Base-by-base conservation (phyloP, 106 monocot species). In the Alisma plantagoaquatica region DNA sequence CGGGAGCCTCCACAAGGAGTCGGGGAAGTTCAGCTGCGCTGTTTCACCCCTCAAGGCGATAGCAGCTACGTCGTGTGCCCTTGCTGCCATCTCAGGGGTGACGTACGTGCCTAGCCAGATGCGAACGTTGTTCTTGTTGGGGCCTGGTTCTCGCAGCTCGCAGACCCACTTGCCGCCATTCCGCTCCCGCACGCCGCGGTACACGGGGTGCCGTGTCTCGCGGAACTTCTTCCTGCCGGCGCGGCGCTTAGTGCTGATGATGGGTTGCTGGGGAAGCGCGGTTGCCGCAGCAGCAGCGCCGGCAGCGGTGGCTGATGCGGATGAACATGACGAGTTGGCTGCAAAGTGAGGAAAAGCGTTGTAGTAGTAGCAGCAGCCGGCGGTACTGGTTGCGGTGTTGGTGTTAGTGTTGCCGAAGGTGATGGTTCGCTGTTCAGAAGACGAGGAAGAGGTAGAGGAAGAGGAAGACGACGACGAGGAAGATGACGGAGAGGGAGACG, bases 91-190 rank as follows among this genome's bases (percentile, higher is more conserved):
- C 63, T 75, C 75, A 17, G 75, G 75, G 1, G 64, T 64, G 17
- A 55, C 21, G 51, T 58, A 75, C 18, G 80, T 81, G 27, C 80
- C 80, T 42, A 81, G 75, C 80, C 80, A 81, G 17, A 75, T 71
- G 22, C 80, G 53, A 16, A 6, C 35, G 35, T 14, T 14, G 35
- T 14, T 14, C 35, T 6, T 61, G 29, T 68, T 53, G 25, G 60
- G 66, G 11, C 10, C 25, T 2, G 75, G 80, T 59, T 75, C 75
- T 22, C 80, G 66, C 54, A 81, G 44, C 74, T 82, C 82, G 69
- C 70, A 77, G 24, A 82, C 82, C 82, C 82, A 82, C 71, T 69
- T 77, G 1, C 73, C 82, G 25, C 56, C 60, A 38, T 61, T 61
- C 35, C 73, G 52, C 47, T 60, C 46, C 23, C 73, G 53, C 15